Percentiles rank a stretch among this genome's conserved stretches.
Evolutionary conservation across 306 rosid species (phyloP).

Genomic region (Sicyos edulis): DNA sequence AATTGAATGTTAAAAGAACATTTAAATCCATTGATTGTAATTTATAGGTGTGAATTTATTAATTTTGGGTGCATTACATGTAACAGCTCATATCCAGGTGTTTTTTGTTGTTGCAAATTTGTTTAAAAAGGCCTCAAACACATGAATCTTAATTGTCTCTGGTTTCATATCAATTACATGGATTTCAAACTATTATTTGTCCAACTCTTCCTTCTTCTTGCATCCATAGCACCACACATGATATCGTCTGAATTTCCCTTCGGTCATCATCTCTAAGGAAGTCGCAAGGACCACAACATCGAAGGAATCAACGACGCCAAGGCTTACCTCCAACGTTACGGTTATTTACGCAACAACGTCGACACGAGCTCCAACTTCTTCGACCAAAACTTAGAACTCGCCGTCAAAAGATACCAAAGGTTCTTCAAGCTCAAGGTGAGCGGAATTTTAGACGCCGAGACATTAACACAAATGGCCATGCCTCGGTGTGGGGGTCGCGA

Average conservation of each 20-base stretch:
- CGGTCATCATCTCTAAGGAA: conserved; percentile 28
- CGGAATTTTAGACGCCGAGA: conserved; percentile 26
- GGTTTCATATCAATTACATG: background rate
- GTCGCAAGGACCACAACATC: conserved; percentile 30
- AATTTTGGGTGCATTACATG: too few species aligned
- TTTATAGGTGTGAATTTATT: too few species aligned
- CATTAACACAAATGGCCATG: conserved; percentile 25
- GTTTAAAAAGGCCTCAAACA: too few species aligned
- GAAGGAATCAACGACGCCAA: conserved; percentile 32
- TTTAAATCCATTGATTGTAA: too few species aligned
- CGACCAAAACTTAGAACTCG: conserved; percentile 29
- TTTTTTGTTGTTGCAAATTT: too few species aligned
- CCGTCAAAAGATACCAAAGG: conserved; percentile 36
- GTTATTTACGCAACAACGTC: conserved; percentile 24
- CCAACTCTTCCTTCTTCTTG: background rate
- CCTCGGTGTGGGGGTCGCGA: conserved; percentile 43
- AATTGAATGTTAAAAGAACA: too few species aligned
- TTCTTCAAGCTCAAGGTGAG: conserved; percentile 24
- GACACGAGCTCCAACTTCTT: conserved; percentile 11
- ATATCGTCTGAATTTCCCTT: conserved; percentile 4
- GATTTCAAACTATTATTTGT: background rate
- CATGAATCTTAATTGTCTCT: too few species aligned
- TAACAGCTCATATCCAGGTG: too few species aligned
- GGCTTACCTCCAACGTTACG: conserved; percentile 28
- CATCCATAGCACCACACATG: background rate